Base-by-base conservation (phyloP, 2,329 filamentous ascomycete species). In the Cercospora zeina region DNA sequence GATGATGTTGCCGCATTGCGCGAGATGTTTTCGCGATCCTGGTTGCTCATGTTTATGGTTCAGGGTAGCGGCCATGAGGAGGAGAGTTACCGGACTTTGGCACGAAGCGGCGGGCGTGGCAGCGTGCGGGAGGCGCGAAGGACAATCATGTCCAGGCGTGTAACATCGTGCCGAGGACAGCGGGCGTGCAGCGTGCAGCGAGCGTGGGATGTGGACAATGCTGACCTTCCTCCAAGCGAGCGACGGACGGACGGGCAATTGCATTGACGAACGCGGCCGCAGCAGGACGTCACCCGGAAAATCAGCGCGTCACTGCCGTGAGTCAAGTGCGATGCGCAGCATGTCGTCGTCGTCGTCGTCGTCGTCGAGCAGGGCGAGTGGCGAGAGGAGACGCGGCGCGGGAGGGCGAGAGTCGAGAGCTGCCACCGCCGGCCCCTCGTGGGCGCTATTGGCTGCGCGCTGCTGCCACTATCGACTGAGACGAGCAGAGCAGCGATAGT, bases 131-230 rank as follows among this genome's bases (percentile, higher is more conserved):
- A 63, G 39, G 61, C 54, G 61, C 36, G 49, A 55, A 27, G 53
- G 51, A 62, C 59, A 58, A 14, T 56, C 24, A 42, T 39, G 24
- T 27, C 3, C 24, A 50, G 50, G 55, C 51, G 57, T 58, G 62
- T 65, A 66, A 61, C 64, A 62, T 62, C 62, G 50, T 63, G 57
- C 62, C 59, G 64, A 66, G 62, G 55, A 62, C 30, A 27, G 24
- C 24, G 34, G 53, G 37, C 30, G 36, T 54, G 55, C 53, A 59
- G 59, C 60, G 47, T 54, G 58, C 31, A 58, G 47, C 47, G 45
- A 45, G 65, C 65, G 65, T 65, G 65, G 65, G 65, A 63, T 65
- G 54, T 62, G 19, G 13, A 34, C 47, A 58, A 62, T 62, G 58
- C 54, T 42, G 65, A 21, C 54, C 63, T 62, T 64, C 65, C 54